Evolutionary conservation across 352 stramenopile species (phyloP).

Genomic region (Phytophthora multivora): DNA sequence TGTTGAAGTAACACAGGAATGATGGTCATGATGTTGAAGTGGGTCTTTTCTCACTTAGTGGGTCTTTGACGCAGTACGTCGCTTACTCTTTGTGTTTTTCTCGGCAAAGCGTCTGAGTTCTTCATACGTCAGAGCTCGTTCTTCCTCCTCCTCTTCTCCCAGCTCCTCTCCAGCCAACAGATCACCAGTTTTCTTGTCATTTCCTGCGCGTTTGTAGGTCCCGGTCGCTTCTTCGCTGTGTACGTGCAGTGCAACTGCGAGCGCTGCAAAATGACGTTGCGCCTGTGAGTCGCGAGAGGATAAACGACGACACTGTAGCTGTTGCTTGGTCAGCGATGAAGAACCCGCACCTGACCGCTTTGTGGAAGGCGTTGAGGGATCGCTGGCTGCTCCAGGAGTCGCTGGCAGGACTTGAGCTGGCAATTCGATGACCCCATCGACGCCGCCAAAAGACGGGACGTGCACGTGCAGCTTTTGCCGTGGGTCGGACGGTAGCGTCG

Average conservation of each 20-base stretch:
- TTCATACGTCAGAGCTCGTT: constrained; percentile 74
- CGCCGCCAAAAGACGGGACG: constrained; percentile 56
- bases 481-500: constrained; percentile 56
- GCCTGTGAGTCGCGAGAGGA: constrained; percentile 47
- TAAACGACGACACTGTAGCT: constrained; percentile 39
- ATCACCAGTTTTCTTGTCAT: constrained; percentile 19
- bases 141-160: constrained; percentile 67
- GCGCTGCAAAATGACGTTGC: constrained; percentile 47
- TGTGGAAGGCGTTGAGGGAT: constrained; percentile 1
- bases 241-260: constrained; percentile 23
- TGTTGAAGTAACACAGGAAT: constrained; percentile 6
- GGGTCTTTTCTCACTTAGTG: constrained; percentile 3
- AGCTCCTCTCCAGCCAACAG: constrained; percentile 10
- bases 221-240: constrained; percentile 3
- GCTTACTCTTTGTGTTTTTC: constrained; percentile 51
- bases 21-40: constrained; percentile 24
- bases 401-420: constrained; percentile 24
- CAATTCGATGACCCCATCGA: constrained; percentile 64
- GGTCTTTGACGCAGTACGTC: constrained; percentile 10
- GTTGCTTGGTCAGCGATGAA: constrained; percentile 33
- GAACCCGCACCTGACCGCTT: constrained; percentile 13
- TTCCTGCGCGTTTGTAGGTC: constrained; percentile 2
- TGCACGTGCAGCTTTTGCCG: constrained; percentile 62
- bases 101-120: constrained; percentile 67
- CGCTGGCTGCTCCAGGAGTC: constrained; percentile 3